Evolutionary conservation across 75 land plant genomes (phyloP), one percentile per base, ranked within the genome.

Genomic region (Isoetes taiwanensis): DNA sequence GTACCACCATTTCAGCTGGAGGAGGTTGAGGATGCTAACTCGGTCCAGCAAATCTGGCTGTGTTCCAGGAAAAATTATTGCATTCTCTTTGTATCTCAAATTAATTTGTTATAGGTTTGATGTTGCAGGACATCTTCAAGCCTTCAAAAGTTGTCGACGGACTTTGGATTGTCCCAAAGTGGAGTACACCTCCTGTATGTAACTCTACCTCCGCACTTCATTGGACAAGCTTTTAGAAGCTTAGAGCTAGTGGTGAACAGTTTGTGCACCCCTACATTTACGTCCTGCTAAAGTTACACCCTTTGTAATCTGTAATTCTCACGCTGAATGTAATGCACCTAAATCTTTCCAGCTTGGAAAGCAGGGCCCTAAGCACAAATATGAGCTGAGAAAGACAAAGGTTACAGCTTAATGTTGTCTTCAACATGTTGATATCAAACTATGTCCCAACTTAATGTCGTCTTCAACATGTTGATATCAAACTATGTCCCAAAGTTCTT

Each of bases 91-190:
- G 6, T 21, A 24, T 60, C 6, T 19, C 63, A 34, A 5, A 10
- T 14, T 9, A 6, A 24, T 8, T 58, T 34, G 52, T 26, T 63
- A 54, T 64, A 29, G 0, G 2, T 53, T 31, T 63, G 59, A 0
- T 16, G 38, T 41, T 68, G 34, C 76, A 87, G 94, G 83, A 80
- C 50, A 58, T 69, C 5, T 87, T 87, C 58, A 41, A 73, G 58
- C 88, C 94, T n/a, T 61, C 70, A 10, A 56, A 87, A 52, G 55
- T 87, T 25, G 61, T 59, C 33, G 63, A 72, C 24, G 73, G 76
- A n/a, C 70, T 87, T 21, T 87, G 94, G 94, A 76, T 87, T 52
- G 69, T 87, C 57, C 94, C 94, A 1, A 61, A 80, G 65, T 87
- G 94, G 94, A 77, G 60, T 61, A 59, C 43, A 5, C 77, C 93